Base-by-base conservation (phyloP, 2,329 filamentous ascomycete species). In the Aureobasidium musti region DNA sequence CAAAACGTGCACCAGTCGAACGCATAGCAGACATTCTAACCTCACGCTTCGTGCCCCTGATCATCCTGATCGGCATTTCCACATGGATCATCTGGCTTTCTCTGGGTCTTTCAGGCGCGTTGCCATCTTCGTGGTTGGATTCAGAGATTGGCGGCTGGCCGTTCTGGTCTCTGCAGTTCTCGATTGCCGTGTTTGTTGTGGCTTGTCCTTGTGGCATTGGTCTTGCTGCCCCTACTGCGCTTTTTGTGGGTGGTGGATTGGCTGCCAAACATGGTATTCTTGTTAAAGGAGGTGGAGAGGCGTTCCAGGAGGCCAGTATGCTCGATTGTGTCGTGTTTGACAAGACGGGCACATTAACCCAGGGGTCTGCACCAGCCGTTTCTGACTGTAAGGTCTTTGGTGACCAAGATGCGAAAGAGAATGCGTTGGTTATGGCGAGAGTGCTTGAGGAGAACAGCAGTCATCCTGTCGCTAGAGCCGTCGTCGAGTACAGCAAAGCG, bases 171-270 rank as follows among this genome's bases (percentile, higher is more conserved):
- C 82, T 95, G 52, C 88, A 91, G 69, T 95, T 94, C 81, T 90
- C 91, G 19, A 94, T 96, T 71, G 86, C 91, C 7, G 91, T 95
- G 14, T 95, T 96, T 71, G 91, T 96, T 39, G 89, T 96, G 33
- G 91, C 91, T 2, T 96, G 91, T 73, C 91, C 91, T 1, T 96
- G 91, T 73, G 91, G 91, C 2, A 83, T 96, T 17, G 91, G 89
- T 1, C 85, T 96, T 8, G 91, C 91, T n/a, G 91, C 91, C 0
- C 91, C 91, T 0, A 96, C 91, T 0, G 91, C 91, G 13, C 74
- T 96, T 39, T 94, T 94, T 70, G 91, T 95, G 11, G 91, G 91
- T 2, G 88, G 90, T 41, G 91, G 91, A 1, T 80, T 95, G 21
- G 91, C 91, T 2, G 91, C 91, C 7, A 88, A 89, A 74, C 80